Conservation (phyloP, 2,329 filamentous ascomycete species). For the Remersonia thermophila region DNA sequence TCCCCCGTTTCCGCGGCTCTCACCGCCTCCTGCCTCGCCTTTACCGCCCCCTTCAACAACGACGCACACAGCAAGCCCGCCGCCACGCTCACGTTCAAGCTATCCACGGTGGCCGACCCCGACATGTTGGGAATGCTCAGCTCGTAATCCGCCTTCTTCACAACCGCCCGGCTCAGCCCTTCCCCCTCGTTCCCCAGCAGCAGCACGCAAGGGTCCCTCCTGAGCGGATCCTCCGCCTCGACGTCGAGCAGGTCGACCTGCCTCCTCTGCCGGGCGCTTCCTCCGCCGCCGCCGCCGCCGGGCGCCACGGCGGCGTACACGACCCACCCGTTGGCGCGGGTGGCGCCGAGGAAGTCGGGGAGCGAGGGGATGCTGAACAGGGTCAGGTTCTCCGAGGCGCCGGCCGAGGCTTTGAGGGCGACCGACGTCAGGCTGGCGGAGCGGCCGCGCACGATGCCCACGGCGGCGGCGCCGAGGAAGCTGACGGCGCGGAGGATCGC, state of each 20-base stretch:
- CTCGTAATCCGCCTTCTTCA: conserved; percentile 51
- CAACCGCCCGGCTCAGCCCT: conserved; percentile 52
- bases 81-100: conserved; percentile 86
- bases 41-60: conserved; percentile 40
- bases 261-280: conserved; percentile 24
- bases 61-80: conserved; percentile 62
- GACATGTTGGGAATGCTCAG: conserved; percentile 50
- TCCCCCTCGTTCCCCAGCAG: conserved; percentile 74
- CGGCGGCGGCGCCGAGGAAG: conserved; percentile 79
- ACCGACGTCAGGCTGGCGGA: conserved; percentile 65
- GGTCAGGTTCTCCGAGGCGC: conserved; percentile 69
- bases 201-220: conserved; percentile 56
- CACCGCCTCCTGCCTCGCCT: conserved; percentile 14
- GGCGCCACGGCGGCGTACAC: conserved; percentile 63
- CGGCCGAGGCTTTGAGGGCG: conserved; percentile 76
- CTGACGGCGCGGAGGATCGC: conserved; percentile 79
- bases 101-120: conserved; percentile 55
- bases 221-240: conserved; percentile 39
- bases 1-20: conserved; percentile 4
- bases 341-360: conserved; percentile 55
- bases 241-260: conserved; percentile 38
- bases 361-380: conserved; percentile 60
- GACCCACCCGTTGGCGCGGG: conserved; percentile 62
- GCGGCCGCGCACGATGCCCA: conserved; percentile 62
- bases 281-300: conserved; percentile 5